Conservation (phyloP, 1,139 yeast species). For the Kodamaea arcana region DNA sequence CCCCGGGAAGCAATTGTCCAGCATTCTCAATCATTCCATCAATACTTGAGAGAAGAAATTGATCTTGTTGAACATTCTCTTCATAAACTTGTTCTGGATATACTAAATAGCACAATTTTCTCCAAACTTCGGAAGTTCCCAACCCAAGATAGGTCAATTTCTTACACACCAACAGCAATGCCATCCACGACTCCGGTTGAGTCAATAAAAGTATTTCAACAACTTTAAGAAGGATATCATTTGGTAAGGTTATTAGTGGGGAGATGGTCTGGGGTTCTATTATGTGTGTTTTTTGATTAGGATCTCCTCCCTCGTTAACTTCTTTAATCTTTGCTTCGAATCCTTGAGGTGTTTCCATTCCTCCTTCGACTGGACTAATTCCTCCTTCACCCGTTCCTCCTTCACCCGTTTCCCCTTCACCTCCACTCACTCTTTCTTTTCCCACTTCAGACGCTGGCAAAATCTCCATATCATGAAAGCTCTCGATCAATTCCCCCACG, state of each 20-base stretch:
- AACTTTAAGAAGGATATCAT: slow-evolving; percentile 58
- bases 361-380: too few relatives aligned
- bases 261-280: slow-evolving; percentile 28
- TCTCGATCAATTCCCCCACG: slow-evolving; percentile 29
- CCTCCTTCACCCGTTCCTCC: too few relatives aligned
- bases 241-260: slow-evolving; percentile 54
- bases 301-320: too few relatives aligned
- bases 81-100: slow-evolving; percentile 58
- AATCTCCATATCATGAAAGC: slow-evolving; percentile 23
- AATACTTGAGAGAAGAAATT: slow-evolving; percentile 4
- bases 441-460: too few relatives aligned
- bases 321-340: too few relatives aligned
- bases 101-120: slow-evolving; percentile 48
- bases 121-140: slow-evolving; percentile 52
- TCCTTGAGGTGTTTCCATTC: too few relatives aligned
- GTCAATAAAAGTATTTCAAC: slow-evolving; percentile 47
- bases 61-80: slow-evolving; percentile 23
- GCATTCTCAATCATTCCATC: slow-evolving; percentile 18
- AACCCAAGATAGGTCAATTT: slow-evolving; percentile 62
- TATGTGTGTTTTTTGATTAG: too few relatives aligned
- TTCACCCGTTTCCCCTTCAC: neutral
- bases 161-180: slow-evolving; percentile 59
- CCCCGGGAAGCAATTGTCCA: neutral
- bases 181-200: slow-evolving; percentile 66
- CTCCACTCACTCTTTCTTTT: neutral